Evolutionary conservation across 2,329 filamentous ascomycete species (phyloP).

Genomic region (Nemania serpens): DNA sequence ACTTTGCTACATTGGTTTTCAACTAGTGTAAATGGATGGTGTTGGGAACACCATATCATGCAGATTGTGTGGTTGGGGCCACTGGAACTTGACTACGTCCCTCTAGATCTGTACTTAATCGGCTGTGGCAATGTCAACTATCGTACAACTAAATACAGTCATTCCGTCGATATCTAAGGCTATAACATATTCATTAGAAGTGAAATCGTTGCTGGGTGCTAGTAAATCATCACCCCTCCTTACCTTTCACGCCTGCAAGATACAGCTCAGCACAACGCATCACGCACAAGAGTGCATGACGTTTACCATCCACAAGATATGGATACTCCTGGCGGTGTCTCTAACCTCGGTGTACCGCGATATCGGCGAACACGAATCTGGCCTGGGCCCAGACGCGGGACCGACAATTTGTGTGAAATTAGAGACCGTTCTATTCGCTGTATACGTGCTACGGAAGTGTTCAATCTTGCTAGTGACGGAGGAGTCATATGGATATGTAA

Average conservation of each 20-base stretch:
- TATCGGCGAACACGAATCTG: slow-evolving; percentile 12
- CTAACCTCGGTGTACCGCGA: slow-evolving; percentile 11
- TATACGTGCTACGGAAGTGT: neutral
- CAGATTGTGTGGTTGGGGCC: slow-evolving; percentile 2
- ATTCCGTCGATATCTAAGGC: neutral
- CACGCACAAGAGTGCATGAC: neutral
- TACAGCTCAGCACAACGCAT: neutral
- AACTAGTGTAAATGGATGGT: slow-evolving; percentile 10
- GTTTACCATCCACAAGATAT: neutral
- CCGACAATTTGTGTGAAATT: neutral
- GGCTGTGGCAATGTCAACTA: neutral
- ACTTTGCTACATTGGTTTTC: neutral
- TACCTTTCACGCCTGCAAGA: neutral
- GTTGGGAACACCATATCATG: slow-evolving; percentile 16
- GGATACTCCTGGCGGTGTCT: neutral
- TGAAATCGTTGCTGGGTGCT: neutral
- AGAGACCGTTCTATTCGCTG: neutral
- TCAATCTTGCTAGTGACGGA: neutral
- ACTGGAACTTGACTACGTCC: slow-evolving; percentile 12
- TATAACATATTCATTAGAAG: neutral
- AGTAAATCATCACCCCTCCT: neutral
- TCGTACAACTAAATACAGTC: neutral
- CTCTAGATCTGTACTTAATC: neutral
- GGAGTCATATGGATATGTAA: slow-evolving; percentile 16
- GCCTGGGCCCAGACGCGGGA: neutral